Percentiles rank a stretch among this genome's conserved stretches.
phyloP scores from a whole-genome alignment of 805 yeast genomes.

The Teunomyces tritomae region DNA sequence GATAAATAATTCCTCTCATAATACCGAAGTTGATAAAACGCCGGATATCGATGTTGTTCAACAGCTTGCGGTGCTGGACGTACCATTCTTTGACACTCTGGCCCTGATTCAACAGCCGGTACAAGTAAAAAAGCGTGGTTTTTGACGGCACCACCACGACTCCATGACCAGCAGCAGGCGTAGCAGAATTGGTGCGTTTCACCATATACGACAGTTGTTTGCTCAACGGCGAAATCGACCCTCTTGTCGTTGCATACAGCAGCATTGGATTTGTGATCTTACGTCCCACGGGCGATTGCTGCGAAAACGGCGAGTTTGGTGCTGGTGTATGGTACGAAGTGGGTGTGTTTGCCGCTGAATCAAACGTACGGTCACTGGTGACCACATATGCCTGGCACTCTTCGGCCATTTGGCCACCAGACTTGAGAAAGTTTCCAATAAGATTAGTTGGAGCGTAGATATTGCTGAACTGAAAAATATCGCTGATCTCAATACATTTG shows the following conservation, averaged over 20 bases:
- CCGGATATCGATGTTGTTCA: constrained; percentile 74
- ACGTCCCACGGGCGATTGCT: not conserved
- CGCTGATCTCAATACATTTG: constrained; percentile 77
- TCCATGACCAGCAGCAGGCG: not conserved
- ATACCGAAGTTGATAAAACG: constrained; percentile 86
- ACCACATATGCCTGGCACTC: constrained; percentile 86
- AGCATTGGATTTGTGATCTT: constrained; percentile 6
- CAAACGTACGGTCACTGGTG: constrained; percentile 23
- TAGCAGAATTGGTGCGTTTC: constrained; percentile 4
- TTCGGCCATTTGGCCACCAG: constrained; percentile 57
- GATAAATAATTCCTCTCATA: constrained; percentile 73
- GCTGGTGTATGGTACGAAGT: constrained; percentile 4
- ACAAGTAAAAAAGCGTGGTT: constrained; percentile 66
- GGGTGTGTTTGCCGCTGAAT: constrained; percentile 7
- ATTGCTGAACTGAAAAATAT: constrained; percentile 85
- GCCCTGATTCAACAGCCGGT: constrained; percentile 76
- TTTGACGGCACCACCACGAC: constrained; percentile 52
- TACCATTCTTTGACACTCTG: constrained; percentile 81
- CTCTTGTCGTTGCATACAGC: constrained; percentile 3
- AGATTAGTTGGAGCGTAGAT: constrained; percentile 86
- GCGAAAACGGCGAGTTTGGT: constrained; percentile 8
- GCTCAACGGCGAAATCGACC: constrained; percentile 10
- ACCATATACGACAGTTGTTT: constrained; percentile 4
- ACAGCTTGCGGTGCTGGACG: constrained; percentile 53
- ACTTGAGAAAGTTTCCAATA: constrained; percentile 61